Conservation (phyloP, 1,139 yeast species). For the Scheffersomyces illinoinensis region DNA sequence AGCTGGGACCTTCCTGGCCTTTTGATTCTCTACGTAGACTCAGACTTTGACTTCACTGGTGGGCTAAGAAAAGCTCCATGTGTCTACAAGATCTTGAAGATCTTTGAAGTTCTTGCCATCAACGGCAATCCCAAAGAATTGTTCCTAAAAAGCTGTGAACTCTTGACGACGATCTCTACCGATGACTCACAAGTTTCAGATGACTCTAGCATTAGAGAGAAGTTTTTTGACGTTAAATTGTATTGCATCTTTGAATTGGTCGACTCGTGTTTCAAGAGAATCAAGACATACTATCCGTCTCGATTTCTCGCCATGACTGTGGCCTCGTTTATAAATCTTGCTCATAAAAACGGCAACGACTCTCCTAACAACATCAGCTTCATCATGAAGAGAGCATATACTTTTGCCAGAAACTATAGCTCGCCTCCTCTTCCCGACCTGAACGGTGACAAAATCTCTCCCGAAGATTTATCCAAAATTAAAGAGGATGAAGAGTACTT, state of each 20-base stretch:
- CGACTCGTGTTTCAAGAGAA: constrained; percentile 50
- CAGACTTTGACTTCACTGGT: constrained; percentile 11
- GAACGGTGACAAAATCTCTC: constrained; percentile 23
- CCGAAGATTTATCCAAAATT: constrained; percentile 40
- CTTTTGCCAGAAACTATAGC: constrained; percentile 65
- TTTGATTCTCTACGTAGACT: constrained; percentile 48
- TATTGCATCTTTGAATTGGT: constrained; percentile 66
- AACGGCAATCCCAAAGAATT: constrained; percentile 81
- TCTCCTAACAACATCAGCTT: constrained; percentile 36
- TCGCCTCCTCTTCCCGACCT: constrained; percentile 47
- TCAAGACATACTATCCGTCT: constrained; percentile 70
- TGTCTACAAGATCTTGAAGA: constrained; percentile 39
- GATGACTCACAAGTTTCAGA: constrained; percentile 15
- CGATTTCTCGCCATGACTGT: constrained; percentile 70
- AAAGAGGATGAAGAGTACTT: constrained; percentile 55
- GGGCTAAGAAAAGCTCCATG: constrained; percentile 36
- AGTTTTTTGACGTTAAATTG: constrained; percentile 55
- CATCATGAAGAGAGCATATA: constrained; percentile 58
- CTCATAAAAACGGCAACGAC: constrained; percentile 36
- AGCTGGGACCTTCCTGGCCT: constrained; percentile 88
- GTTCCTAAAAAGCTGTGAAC: constrained; percentile 67
- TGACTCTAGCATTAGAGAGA: constrained; percentile 21
- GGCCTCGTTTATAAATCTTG: constrained; percentile 52
- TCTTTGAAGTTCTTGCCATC: constrained; percentile 60
- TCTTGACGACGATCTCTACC: constrained; percentile 35